Base-by-base conservation (phyloP, 2,329 filamentous ascomycete species). In the Ceratocystis colombiana region DNA sequence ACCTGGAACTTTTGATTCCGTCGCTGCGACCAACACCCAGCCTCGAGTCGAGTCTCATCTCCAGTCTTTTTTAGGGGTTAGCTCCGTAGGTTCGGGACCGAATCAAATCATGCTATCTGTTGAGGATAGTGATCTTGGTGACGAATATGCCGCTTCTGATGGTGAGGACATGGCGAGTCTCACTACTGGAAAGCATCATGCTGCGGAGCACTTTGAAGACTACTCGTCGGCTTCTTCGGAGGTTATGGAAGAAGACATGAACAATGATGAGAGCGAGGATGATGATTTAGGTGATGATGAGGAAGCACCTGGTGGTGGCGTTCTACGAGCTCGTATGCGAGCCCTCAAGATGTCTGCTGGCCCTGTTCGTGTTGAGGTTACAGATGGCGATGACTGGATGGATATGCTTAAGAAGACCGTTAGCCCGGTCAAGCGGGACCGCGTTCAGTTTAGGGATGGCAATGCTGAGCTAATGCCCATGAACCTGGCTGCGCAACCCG, bases 401-500 rank as follows among this genome's bases (percentile, higher is more conserved):
- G 88, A 94, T 71, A 92, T 96, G 78, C 81, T 99, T 69, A 89
- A 91, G 74, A 91, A 91, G 70, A 97, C 94, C 5, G 90, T 97
- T 71, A 96, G 90, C 72, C 93, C 94, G 5, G 86, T 89, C 73
- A 97, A 97, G 78, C 88, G 94, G 72, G 89, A 96, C 77, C 89
- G 93, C 68, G 87, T 87, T 33, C 79, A 94, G 44, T 80, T 87
- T 50, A 81, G 79, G 71, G 72, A 71, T 64, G 71, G 71, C 61
- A 70, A 86, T 71, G 79, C 78, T 50, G 81, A 83, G 68, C 79
- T 80, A 33, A 46, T 37, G 62, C 70, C 71, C 4, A 59, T 37
- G 28, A 4, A 25, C n/a, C 15, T 68, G 41, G n/a, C 33, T 8
- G 46, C 17, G 1, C 57, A 65, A 17, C 71, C 71, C 0, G 70